Evolutionary conservation across 352 stramenopile species (phyloP).

Genomic region (Pythium apleroticum): DNA sequence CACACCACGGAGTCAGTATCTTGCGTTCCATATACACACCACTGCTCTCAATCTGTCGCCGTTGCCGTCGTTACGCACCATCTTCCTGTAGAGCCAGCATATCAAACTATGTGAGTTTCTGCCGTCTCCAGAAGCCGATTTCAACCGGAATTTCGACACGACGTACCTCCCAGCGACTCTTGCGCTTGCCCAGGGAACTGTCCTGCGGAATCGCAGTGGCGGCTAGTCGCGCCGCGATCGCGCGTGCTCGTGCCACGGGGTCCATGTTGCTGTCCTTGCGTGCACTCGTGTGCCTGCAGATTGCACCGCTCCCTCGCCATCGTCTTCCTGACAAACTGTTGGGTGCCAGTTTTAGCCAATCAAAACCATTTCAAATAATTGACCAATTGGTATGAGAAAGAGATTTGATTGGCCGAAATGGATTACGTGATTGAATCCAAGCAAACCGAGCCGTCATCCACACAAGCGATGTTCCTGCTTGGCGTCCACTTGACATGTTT

Average conservation of each 20-base stretch:
- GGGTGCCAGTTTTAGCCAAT: conserved; percentile 44
- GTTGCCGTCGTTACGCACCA: conserved; percentile 30
- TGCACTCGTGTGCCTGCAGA: conserved; percentile 4
- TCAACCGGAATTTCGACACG: neutral
- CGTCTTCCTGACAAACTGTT: conserved; percentile 7
- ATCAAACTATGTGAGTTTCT: conserved; percentile 16
- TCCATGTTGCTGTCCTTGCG: conserved; percentile 43
- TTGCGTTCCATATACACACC: neutral
- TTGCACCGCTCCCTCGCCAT: conserved; percentile 15
- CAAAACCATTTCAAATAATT: conserved; percentile 1
- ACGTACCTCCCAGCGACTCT: conserved; percentile 84
- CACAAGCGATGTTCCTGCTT: too few species aligned
- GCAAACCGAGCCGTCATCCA: neutral
- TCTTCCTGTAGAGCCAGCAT: conserved; percentile 36
- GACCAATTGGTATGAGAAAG: neutral
- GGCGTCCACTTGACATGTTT: too few species aligned
- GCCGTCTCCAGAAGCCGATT: neutral
- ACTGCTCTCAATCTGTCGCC: neutral
- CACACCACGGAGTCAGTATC: neutral
- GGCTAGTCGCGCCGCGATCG: conserved; percentile 79
- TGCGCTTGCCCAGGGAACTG: conserved; percentile 68
- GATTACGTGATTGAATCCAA: neutral
- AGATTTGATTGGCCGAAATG: conserved; percentile 1
- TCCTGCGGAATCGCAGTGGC: conserved; percentile 70
- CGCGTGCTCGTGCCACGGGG: conserved; percentile 75